phyloP scores from a whole-genome alignment of 371 early-diverging fungal genomes.

The Circinella minor region DNA sequence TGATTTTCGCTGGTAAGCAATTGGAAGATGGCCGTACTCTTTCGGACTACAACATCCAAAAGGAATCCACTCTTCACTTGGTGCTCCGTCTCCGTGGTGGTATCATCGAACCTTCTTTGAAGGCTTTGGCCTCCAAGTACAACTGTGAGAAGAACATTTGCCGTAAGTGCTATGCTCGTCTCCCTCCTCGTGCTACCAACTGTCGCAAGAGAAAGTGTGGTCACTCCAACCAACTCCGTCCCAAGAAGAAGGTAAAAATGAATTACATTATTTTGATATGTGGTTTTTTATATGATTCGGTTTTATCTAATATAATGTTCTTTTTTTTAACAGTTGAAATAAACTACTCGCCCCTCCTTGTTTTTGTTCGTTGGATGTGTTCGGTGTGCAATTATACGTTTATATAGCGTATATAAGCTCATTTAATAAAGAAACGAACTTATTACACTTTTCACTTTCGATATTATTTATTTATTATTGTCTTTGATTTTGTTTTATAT shows the following conservation, averaged over 20 bases:
- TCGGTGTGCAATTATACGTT: background rate
- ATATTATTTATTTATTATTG: background rate
- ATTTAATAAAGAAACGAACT: background rate
- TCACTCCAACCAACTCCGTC: slow-evolving; percentile 98
- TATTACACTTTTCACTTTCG: background rate
- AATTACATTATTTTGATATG: too few species aligned
- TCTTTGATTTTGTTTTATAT: background rate
- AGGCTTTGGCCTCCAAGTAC: slow-evolving; percentile 97
- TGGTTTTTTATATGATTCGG: background rate
- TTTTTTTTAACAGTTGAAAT: slow-evolving; percentile 37
- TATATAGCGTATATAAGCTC: slow-evolving; percentile 1
- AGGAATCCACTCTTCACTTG: slow-evolving; percentile 98
- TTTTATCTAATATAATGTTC: background rate
- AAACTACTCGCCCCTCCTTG: slow-evolving; percentile 21
- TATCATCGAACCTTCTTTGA: slow-evolving; percentile 97
- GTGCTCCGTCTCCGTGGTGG: slow-evolving; percentile 98
- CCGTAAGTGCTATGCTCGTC: slow-evolving; percentile 99
- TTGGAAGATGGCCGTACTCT: slow-evolving; percentile 97
- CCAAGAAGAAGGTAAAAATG: slow-evolving; percentile 86
- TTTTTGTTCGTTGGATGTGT: slow-evolving; percentile 7
- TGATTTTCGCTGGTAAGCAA: slow-evolving; percentile 99
- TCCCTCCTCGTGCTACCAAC: slow-evolving; percentile 99
- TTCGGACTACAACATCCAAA: slow-evolving; percentile 91
- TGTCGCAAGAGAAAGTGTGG: slow-evolving; percentile 99
- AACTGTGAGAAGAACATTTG: slow-evolving; percentile 99